These are phyloP conservation scores for Brassica nigra DNA, from an alignment of 345 rosid genomes.

Conservation along the genomic window DNA sequence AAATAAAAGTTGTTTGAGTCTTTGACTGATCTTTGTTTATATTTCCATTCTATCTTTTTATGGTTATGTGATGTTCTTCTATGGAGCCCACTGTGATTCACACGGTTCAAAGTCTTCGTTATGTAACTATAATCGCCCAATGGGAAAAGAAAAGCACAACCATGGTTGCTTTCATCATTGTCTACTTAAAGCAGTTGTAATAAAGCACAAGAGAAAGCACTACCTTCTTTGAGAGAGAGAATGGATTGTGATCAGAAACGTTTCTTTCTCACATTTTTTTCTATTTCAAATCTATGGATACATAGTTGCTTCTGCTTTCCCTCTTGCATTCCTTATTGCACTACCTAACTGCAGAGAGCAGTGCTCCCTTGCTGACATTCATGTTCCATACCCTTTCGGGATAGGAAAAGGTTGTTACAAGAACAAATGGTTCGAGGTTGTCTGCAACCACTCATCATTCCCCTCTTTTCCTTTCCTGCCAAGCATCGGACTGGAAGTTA, in stretches of 20 bases:
- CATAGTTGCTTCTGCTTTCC: neutral
- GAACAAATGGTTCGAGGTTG: conserved; percentile 1
- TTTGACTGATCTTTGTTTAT: neutral
- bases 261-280: neutral
- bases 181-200: neutral
- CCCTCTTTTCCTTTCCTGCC: conserved; percentile 5
- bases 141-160: neutral
- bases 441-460: conserved; percentile 23
- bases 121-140: neutral
- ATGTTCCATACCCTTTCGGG: conserved; percentile 54
- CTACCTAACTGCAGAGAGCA: conserved; percentile 30
- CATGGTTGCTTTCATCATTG: neutral
- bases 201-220: neutral
- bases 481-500: neutral
- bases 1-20: neutral
- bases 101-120: neutral
- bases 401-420: conserved; percentile 33
- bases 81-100: neutral
- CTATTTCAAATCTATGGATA: neutral
- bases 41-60: too few relatives aligned
- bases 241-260: conserved; percentile 14
- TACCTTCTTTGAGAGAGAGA: neutral
- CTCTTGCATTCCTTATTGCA: neutral
- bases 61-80: neutral
- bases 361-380: conserved; percentile 33